These are phyloP conservation scores for Orychophragmus violaceus DNA, from an alignment of 345 rosid species.

Conservation along the genomic window DNA sequence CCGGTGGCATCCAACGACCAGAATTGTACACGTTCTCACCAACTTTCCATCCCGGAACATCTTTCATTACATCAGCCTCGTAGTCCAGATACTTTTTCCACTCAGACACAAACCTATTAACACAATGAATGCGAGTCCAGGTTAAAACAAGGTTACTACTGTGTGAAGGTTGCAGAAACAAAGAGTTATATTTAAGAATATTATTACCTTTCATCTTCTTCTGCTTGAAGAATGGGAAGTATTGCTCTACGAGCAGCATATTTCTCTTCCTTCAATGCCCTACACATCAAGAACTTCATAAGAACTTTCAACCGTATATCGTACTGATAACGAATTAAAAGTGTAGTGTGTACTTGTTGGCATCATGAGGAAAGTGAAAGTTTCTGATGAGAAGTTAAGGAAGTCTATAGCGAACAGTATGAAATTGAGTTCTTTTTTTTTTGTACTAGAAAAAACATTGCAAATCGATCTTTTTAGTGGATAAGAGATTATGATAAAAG, in stretches of 20 bases:
- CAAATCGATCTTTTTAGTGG: neutral
- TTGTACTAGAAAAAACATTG: neutral
- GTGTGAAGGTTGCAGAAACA: conserved; percentile 1
- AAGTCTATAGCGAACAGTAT: neutral
- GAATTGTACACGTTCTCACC: conserved; percentile 94
- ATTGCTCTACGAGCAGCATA: conserved; percentile 83
- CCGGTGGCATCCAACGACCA: conserved; percentile 97
- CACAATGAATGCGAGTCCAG: neutral
- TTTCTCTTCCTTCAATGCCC: conserved; percentile 97
- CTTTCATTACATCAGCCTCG: conserved; percentile 98
- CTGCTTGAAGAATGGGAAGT: conserved; percentile 91
- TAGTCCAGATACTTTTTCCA: conserved; percentile 96
- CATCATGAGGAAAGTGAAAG: neutral
- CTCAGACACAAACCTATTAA: conserved; percentile 73
- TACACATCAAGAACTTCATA: conserved; percentile 21
- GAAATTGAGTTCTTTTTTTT: neutral
- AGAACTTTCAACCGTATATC: neutral
- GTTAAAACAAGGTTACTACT: neutral
- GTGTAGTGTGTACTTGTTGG: neutral
- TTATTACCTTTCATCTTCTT: conserved; percentile 91
- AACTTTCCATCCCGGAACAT: conserved; percentile 98
- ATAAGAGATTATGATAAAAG: neutral
- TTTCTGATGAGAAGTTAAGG: neutral
- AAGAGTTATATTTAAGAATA: neutral
- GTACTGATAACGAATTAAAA: neutral